Evolutionary conservation across 2,329 filamentous ascomycete species (phyloP).

Genomic region (Malbranchea zuffiana): DNA sequence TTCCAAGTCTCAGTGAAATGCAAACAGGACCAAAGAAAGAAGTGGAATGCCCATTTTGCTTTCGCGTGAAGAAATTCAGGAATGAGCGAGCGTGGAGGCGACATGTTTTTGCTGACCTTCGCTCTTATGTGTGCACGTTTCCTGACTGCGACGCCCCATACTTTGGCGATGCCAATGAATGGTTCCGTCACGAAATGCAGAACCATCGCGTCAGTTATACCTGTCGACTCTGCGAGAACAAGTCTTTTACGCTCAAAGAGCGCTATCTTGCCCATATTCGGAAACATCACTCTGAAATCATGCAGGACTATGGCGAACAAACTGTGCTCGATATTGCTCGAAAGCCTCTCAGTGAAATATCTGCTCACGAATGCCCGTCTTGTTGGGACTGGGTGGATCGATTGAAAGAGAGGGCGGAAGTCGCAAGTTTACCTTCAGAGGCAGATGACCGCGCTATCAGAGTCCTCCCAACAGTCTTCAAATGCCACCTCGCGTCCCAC

Average conservation of each 20-base stretch:
- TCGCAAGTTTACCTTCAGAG: neutral
- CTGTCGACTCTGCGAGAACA: neutral
- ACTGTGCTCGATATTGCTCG: neutral
- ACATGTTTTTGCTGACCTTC: neutral
- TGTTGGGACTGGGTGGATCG: conserved; percentile 1
- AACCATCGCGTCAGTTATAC: conserved; percentile 1
- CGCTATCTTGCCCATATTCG: neutral
- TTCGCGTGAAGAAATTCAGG: neutral
- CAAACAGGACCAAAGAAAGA: neutral
- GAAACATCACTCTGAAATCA: neutral
- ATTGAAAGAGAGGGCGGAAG: neutral
- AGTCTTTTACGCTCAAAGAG: neutral
- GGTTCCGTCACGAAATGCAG: conserved; percentile 2
- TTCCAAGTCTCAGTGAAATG: neutral
- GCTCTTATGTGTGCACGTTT: neutral
- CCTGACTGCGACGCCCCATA: neutral
- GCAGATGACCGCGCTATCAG: neutral
- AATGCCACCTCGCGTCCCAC: conserved; percentile 3
- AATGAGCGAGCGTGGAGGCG: conserved; percentile 1
- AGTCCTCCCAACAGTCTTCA: neutral
- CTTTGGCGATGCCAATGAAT: conserved; percentile 1
- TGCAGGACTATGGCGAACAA: neutral
- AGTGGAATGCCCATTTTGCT: neutral
- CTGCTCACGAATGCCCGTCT: neutral
- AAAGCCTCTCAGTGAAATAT: neutral